These are phyloP conservation scores for Seiridium cupressi DNA, from an alignment of 2,329 filamentous ascomycete species.

Conservation along the genomic window DNA sequence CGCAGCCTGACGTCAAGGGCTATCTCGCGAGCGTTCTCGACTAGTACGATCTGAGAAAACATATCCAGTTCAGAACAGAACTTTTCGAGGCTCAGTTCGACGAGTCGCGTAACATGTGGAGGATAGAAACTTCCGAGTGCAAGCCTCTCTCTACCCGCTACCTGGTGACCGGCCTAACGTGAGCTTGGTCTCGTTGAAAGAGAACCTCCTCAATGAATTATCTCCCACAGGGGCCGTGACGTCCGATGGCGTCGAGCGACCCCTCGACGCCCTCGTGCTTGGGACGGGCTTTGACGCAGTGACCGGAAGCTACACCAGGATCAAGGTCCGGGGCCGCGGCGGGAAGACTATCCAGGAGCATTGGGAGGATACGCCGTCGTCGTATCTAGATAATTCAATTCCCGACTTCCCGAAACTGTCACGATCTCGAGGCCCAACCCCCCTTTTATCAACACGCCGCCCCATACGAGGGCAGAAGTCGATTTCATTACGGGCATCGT, in stretches of 20 bases:
- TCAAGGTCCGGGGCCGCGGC: background rate
- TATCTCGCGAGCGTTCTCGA: background rate
- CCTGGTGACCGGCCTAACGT: background rate
- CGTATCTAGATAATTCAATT: background rate
- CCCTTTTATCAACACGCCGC: background rate
- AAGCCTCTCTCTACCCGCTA: background rate
- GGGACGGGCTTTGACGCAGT: background rate
- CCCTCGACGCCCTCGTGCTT: background rate
- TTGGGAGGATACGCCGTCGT: background rate
- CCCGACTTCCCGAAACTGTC: background rate
- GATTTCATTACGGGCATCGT: background rate
- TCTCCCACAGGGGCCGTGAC: background rate
- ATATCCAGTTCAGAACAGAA: background rate
- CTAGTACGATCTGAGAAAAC: background rate
- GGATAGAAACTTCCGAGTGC: background rate
- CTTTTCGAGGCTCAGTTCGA: background rate
- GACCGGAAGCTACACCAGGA: background rate
- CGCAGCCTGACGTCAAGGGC: background rate
- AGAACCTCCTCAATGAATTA: background rate
- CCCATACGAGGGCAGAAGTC: background rate
- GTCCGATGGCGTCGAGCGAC: background rate
- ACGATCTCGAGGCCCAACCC: background rate
- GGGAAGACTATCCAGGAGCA: background rate
- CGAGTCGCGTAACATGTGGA: background rate
- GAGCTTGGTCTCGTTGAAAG: background rate